Percentiles rank a stretch among this genome's conserved stretches.
Conservation (phyloP, 2,329 filamentous ascomycete genomes). For the Colletotrichum cuscutae region DNA sequence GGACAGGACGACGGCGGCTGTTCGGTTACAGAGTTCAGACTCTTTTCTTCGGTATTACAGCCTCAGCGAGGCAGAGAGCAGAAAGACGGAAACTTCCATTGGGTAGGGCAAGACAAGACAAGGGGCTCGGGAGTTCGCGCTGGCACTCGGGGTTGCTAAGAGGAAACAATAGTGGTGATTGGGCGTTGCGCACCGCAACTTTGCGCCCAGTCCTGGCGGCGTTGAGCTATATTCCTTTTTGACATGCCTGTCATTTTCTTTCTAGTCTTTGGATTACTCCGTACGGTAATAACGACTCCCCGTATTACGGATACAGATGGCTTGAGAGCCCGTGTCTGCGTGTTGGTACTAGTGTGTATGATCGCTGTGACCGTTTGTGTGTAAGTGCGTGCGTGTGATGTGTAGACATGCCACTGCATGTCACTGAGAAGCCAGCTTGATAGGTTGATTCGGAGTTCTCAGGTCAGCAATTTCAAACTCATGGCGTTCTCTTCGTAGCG, state of each 20-base stretch:
- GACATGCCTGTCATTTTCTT: neutral
- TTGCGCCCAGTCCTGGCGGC: neutral
- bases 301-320: neutral
- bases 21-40: neutral
- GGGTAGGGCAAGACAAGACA: neutral
- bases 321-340: constrained; percentile 13
- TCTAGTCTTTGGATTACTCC: neutral
- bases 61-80: neutral
- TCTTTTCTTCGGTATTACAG: neutral
- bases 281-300: neutral
- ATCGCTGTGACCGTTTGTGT: constrained; percentile 6
- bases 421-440: neutral
- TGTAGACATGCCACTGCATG: neutral
- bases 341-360: neutral
- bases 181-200: neutral
- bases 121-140: neutral
- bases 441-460: neutral
- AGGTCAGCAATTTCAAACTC: neutral
- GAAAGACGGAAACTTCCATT: too few species aligned
- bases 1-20: constrained; percentile 1
- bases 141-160: constrained; percentile 14
- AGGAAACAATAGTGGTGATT: constrained; percentile 1
- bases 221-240: neutral
- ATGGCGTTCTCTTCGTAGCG: neutral
- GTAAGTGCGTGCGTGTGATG: neutral